Evolutionary conservation across 2,329 filamentous ascomycete species (phyloP).

Genomic region (Fusarium lyarnte): DNA sequence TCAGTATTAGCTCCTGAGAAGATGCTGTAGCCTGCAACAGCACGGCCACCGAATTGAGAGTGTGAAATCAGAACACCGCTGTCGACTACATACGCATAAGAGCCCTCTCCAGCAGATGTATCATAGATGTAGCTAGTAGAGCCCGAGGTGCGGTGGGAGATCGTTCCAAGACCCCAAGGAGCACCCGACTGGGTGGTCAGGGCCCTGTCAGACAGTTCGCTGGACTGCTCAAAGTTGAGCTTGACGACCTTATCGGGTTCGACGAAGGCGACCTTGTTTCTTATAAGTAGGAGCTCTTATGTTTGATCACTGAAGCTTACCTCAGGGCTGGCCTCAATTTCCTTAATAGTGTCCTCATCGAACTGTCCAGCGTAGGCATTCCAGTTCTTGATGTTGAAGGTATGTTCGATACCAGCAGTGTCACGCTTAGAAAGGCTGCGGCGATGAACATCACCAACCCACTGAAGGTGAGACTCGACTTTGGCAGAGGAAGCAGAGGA

Average conservation of each 20-base stretch:
- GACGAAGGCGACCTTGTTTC: neutral
- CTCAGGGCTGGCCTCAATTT: neutral
- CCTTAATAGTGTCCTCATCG: neutral
- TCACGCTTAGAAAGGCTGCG: neutral
- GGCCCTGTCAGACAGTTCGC: neutral
- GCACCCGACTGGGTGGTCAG: neutral
- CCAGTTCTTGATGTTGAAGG: neutral
- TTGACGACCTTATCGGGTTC: neutral
- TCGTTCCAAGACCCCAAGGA: neutral
- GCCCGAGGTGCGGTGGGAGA: neutral
- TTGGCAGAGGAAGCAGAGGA: neutral
- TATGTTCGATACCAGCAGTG: neutral
- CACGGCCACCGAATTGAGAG: neutral
- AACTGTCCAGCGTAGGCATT: neutral
- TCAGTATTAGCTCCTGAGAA: neutral
- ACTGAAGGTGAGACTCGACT: neutral
- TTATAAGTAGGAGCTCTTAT: neutral
- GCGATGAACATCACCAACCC: neutral
- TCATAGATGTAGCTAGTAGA: neutral
- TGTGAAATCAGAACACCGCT: neutral
- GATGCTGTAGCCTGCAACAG: neutral
- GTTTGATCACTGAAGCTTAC: neutral
- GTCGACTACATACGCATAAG: neutral
- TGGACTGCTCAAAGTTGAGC: neutral
- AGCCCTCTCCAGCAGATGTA: neutral